A percentile compares a stretch with the other conserved stretches of the same genome.
These are phyloP conservation scores for Amylocystis lapponica DNA, from an alignment of 768 basidiomycete genomes.

Conservation along the genomic window DNA sequence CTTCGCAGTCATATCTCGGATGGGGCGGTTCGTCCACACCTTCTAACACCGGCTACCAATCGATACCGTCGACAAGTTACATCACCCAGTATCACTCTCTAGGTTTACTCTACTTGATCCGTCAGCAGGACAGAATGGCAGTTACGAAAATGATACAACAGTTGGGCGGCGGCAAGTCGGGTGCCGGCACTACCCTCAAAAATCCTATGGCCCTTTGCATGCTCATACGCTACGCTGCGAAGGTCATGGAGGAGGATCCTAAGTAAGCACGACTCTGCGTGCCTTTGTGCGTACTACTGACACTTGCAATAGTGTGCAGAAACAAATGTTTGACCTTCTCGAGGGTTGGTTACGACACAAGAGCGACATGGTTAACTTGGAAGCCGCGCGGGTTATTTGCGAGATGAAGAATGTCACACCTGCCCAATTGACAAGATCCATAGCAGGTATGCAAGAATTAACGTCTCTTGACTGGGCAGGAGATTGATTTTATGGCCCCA, in stretches of 20 bases:
- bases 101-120: constrained; percentile 88
- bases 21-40: constrained; percentile 56
- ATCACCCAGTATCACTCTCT: constrained; percentile 97
- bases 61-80: constrained; percentile 83
- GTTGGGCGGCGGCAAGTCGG: constrained; percentile 83
- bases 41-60: constrained; percentile 56
- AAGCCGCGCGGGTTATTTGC: constrained; percentile 95
- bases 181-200: constrained; percentile 78
- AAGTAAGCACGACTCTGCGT: constrained; percentile 58
- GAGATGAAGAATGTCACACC: constrained; percentile 85
- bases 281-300: background rate
- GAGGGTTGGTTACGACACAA: constrained; percentile 97
- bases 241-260: constrained; percentile 97
- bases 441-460: constrained; percentile 59
- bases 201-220: constrained; percentile 98
- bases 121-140: constrained; percentile 98
- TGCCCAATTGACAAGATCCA: constrained; percentile 77
- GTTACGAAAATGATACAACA: constrained; percentile 99
- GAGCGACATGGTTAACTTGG: constrained; percentile 99
- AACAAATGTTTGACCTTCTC: constrained; percentile 87
- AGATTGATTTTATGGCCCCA: constrained; percentile 25
- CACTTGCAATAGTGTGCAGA: constrained; percentile 60
- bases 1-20: constrained; percentile 61
- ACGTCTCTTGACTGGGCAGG: too few relatives aligned
- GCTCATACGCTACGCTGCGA: constrained; percentile 97